Base-by-base conservation (phyloP, 202 grass and related monocot genomes). In the Zizania palustris region DNA sequence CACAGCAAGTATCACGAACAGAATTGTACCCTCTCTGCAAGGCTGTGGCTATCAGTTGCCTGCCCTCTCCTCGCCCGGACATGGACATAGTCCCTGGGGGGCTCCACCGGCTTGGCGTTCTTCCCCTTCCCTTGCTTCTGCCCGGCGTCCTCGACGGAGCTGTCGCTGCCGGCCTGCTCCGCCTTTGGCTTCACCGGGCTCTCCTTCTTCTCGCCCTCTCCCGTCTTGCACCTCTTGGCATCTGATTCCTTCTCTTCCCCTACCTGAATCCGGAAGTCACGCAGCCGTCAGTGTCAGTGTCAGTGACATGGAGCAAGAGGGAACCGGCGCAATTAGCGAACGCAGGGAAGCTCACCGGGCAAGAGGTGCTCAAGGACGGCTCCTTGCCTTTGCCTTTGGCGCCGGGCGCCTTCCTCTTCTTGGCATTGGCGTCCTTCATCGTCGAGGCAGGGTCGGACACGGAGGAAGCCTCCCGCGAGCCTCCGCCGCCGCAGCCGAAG, bases 1-100 rank as follows among this genome's bases (percentile, higher is more conserved):
- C 28, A 28, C 28, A 28, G 28, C 28, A 12, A 62, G 75, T 4
- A 3, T 6, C 21, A 45, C 63, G 46, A 21, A 3, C 50, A 45
- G 67, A 69, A 65, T 33, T 61, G 5, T 90, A 93, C 91, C 78
- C 91, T 85, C 85, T 90, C 90, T 7, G 90, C 90, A 12, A 93
- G 90, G 80, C 90, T 93, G 84, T 93, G 90, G 65, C 87, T 89
- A 50, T 93, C 90, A 12, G 90, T 93, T 0, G 91, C 91, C 77
- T 93, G 91, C 0, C 91, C 91, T 85, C 91, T 80, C 83, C 91
- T 90, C 4, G 91, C 91, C 69, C 91, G 85, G 45, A 93, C 91
- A 85, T 93, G 91, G 85, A 93, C 88, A 66, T 93, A 93, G 63
- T 93, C 91, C 67, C 85, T 90, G 42, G 85, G 87, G 6, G 91